Evolutionary conservation across 225 moss, liverwort and hornwort genomes (phyloP).

Genomic region (Neckera pumila): DNA sequence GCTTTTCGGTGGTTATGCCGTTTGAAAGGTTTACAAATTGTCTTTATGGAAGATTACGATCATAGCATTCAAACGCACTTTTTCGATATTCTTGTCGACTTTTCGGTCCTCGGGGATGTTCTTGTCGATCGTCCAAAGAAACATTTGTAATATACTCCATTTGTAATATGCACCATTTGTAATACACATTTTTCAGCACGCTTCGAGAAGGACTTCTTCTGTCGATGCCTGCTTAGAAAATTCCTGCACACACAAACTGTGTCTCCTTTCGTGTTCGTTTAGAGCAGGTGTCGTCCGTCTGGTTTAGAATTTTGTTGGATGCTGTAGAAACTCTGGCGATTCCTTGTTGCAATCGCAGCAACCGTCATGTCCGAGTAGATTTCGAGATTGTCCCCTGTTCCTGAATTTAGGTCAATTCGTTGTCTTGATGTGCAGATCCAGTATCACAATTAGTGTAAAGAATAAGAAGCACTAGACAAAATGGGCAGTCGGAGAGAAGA

Average conservation of each 20-base stretch:
- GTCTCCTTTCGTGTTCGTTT: neutral
- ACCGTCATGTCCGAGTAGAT: neutral
- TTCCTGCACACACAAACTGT: neutral
- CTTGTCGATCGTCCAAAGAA: neutral
- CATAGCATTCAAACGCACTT: neutral
- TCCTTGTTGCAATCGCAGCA: neutral
- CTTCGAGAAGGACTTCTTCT: neutral
- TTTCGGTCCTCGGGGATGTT: neutral
- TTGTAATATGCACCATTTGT: neutral
- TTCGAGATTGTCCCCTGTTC: neutral
- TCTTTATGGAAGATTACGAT: neutral
- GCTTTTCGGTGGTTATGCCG: neutral
- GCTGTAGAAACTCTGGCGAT: neutral
- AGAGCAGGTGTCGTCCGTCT: neutral
- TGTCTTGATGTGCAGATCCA: conserved; percentile 4
- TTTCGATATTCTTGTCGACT: neutral
- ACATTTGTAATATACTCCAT: neutral
- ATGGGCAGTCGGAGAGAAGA: conserved; percentile 50
- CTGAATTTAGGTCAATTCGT: neutral
- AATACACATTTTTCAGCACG: neutral
- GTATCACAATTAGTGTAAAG: neutral
- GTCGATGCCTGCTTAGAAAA: neutral
- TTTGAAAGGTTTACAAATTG: neutral
- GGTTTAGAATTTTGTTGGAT: neutral
- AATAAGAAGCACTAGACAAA: neutral